Conservation (phyloP, 345 rosid species). For the Ceriops tagal region DNA sequence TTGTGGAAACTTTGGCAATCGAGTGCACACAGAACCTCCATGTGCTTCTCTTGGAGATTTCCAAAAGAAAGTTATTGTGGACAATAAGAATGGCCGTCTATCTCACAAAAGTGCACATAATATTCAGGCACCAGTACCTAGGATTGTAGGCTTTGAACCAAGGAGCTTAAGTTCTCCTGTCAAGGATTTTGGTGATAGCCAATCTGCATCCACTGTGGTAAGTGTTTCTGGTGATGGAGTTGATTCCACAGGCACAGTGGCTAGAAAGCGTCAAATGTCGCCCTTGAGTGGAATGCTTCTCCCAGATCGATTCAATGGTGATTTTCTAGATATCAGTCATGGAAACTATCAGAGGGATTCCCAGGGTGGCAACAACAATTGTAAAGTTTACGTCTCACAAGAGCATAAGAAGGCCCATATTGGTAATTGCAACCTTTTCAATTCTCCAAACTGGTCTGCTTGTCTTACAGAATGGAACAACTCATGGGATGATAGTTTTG, state of each 20-base stretch:
- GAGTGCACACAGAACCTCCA: conserved; percentile 23
- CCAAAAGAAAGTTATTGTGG: conserved; percentile 14
- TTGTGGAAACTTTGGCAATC: conserved; percentile 26
- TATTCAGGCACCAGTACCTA: conserved; percentile 14
- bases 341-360: not conserved
- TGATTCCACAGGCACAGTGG: conserved; percentile 13
- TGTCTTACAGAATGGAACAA: conserved; percentile 24
- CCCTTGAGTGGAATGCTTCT: conserved; percentile 21
- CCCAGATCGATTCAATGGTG: conserved; percentile 16
- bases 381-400: conserved; percentile 8
- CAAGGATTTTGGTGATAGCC: conserved; percentile 10
- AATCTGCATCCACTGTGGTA: conserved; percentile 3
- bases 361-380: not conserved
- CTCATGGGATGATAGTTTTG: conserved; percentile 12
- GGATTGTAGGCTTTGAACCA: conserved; percentile 24
- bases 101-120: conserved; percentile 17
- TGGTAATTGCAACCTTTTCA: conserved; percentile 8
- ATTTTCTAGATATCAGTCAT: conserved; percentile 11
- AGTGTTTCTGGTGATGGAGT: not conserved
- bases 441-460: conserved; percentile 16
- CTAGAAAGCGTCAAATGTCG: conserved; percentile 22
- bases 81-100: conserved; percentile 14
- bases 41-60: conserved; percentile 15
- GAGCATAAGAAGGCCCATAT: conserved; percentile 27
- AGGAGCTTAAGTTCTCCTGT: conserved; percentile 12